phyloP scores from a whole-genome alignment of 768 basidiomycete genomes.

The Auricularia auricula-judae region DNA sequence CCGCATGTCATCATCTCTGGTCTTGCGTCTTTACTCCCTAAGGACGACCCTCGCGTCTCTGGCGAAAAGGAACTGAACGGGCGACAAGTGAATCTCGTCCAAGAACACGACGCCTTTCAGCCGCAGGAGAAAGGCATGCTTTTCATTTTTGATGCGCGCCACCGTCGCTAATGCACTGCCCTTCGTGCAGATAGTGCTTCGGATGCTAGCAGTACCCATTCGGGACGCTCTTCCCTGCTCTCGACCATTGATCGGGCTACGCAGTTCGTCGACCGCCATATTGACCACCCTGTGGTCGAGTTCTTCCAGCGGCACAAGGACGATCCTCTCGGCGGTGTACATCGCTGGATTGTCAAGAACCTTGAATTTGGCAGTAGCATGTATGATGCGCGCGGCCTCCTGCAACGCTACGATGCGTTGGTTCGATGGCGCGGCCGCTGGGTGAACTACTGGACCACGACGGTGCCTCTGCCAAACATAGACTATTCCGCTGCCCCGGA shows the following conservation, averaged over 20 bases:
- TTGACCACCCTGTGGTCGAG: constrained; percentile 33
- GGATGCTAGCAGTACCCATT: background rate
- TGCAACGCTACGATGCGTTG: constrained; percentile 36
- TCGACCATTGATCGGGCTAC: constrained; percentile 26
- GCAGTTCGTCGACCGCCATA: constrained; percentile 27
- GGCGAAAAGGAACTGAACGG: background rate
- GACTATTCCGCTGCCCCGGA: background rate
- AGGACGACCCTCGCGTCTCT: constrained; percentile 9
- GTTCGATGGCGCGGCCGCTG: constrained; percentile 38
- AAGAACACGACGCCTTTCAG: background rate
- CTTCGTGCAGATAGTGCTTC: background rate
- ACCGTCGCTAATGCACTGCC: background rate
- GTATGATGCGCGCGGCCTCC: constrained; percentile 43
- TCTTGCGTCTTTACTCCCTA: constrained; percentile 39
- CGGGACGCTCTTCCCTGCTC: background rate
- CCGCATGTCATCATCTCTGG: constrained; percentile 50
- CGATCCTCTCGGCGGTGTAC: constrained; percentile 36
- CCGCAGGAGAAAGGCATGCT: background rate
- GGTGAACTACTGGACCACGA: constrained; percentile 54
- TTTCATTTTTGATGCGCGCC: background rate
- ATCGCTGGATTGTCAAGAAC: constrained; percentile 41
- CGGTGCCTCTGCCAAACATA: constrained; percentile 12
- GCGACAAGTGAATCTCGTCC: background rate
- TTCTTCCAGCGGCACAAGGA: constrained; percentile 45
- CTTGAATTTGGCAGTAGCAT: constrained; percentile 49